Evolutionary conservation across 2,329 filamentous ascomycete species (phyloP).

Genomic region (Endoconidiophora laricicola): DNA sequence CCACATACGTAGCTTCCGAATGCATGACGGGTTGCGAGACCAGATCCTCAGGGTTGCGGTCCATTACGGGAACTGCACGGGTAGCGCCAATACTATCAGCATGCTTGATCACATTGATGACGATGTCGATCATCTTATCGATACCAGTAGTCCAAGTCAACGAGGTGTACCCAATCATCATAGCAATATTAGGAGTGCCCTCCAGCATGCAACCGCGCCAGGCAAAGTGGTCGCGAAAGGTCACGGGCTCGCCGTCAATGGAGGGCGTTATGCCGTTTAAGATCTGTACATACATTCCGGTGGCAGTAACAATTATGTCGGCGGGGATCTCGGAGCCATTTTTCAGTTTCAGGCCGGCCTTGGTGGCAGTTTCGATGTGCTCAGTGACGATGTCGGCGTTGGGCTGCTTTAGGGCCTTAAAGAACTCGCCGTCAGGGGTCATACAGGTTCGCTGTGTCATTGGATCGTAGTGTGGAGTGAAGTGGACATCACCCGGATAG

Average conservation of each 20-base stretch:
- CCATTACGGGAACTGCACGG: constrained; percentile 28
- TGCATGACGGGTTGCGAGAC: neutral
- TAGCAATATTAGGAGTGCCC: constrained; percentile 44
- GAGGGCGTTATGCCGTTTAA: constrained; percentile 34
- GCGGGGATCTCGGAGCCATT: constrained; percentile 31
- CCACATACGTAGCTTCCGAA: constrained; percentile 17
- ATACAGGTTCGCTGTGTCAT: constrained; percentile 65
- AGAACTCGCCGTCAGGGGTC: constrained; percentile 41
- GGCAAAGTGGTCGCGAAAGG: constrained; percentile 33
- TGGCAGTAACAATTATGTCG: constrained; percentile 55
- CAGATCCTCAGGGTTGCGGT: neutral
- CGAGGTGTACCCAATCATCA: constrained; percentile 49
- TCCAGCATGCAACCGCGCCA: constrained; percentile 53
- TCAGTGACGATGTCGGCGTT: constrained; percentile 35
- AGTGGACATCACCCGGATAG: constrained; percentile 45
- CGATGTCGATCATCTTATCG: constrained; percentile 34
- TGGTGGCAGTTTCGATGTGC: constrained; percentile 32
- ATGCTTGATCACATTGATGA: constrained; percentile 32
- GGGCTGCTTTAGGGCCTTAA: constrained; percentile 27
- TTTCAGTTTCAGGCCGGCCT: constrained; percentile 28
- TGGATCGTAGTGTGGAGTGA: constrained; percentile 46
- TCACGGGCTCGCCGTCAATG: constrained; percentile 36
- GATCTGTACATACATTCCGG: constrained; percentile 44
- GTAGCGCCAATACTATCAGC: constrained; percentile 29
- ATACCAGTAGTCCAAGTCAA: constrained; percentile 52